phyloP scores from a whole-genome alignment of 176 grass and related monocot species.

The Sorghum bicolor region Sorghum_bicolor_NCBIv3 NC_012871.2:5312501-5313000 shows the following conservation, averaged over 20 bases:
- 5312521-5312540: background rate
- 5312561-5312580: background rate
- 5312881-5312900: too few relatives aligned
- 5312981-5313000: background rate
- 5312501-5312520: background rate
- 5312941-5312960: background rate
- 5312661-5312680: conserved; percentile 36
- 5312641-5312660: conserved; percentile 45
- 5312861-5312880: background rate
- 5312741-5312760: background rate
- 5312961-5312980: background rate
- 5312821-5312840: background rate
- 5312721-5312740: conserved; percentile 58
- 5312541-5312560: background rate
- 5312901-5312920: background rate
- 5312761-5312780: background rate
- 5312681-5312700: conserved; percentile 32
- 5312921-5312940: background rate
- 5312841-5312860: background rate
- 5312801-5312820: background rate
- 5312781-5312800: too few relatives aligned
- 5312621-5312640: background rate
- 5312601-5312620: too few relatives aligned
- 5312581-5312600: too few relatives aligned
- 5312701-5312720: conserved; percentile 37